Evolutionary conservation across 192 early-diverging fungal species (phyloP).

Genomic region (Coemansia sp.): DNA sequence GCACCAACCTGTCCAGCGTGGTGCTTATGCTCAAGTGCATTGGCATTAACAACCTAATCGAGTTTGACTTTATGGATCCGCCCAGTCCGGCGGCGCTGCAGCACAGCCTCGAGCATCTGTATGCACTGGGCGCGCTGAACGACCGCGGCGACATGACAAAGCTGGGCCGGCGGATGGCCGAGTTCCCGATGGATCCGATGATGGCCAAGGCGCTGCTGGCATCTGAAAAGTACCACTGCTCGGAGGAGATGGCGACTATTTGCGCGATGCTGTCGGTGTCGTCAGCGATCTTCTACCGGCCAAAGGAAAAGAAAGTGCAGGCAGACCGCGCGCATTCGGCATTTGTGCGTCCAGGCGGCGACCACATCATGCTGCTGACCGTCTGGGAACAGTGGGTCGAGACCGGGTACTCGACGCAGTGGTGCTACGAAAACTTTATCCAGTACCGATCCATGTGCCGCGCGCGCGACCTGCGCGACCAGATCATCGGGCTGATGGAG

Average conservation of each 20-base stretch:
- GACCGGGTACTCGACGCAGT: constrained; percentile 86
- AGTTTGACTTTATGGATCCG: constrained; percentile 99
- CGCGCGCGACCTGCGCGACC: constrained; percentile 89
- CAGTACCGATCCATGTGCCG: constrained; percentile 87
- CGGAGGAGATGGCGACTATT: constrained; percentile 89
- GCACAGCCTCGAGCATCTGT: constrained; percentile 86
- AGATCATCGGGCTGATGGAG: constrained; percentile 88
- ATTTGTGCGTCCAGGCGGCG: constrained; percentile 88
- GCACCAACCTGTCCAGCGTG: constrained; percentile 87
- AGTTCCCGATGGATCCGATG: constrained; percentile 96
- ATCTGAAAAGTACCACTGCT: constrained; percentile 88
- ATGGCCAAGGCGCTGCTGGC: constrained; percentile 87
- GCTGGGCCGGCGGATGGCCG: constrained; percentile 94
- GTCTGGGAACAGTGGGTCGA: constrained; percentile 92
- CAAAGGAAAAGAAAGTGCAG: constrained; percentile 87
- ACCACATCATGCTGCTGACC: constrained; percentile 86
- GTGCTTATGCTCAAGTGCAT: constrained; percentile 92
- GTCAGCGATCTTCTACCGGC: constrained; percentile 73
- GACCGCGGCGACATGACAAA: constrained; percentile 91
- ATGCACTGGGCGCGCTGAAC: constrained; percentile 88
- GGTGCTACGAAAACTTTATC: constrained; percentile 98
- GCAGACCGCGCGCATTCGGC: constrained; percentile 91
- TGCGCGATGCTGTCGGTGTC: constrained; percentile 90
- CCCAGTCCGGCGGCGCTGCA: constrained; percentile 90
- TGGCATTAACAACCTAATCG: constrained; percentile 93